Evolutionary conservation across 176 grass and related monocot species (phyloP), one percentile per base, ranked within the genome.

Genomic region (Cenchrus americanus): DNA sequence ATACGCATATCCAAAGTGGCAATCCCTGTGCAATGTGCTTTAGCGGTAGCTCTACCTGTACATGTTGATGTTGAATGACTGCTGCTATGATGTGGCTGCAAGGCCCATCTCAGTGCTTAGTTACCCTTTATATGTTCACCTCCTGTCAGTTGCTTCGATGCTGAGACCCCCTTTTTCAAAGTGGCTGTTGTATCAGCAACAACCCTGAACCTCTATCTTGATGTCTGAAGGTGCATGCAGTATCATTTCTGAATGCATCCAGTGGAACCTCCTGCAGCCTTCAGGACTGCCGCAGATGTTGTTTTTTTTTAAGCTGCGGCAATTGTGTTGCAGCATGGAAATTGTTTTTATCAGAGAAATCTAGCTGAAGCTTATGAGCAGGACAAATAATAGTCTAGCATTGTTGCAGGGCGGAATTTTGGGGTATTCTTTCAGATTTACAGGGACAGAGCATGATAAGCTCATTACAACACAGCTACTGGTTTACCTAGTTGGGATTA

Each of bases 71-170:
- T 61, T 71, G 80, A 69, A 75, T 82, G 40, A 85, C 72, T 78
- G 24, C 72, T 78, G 24, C 32, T 26, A 81, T 75, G 84, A 79
- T 90, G 75, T 66, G 79, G 84, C 84, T 87, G 84, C 84, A 87
- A 90, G 89, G 84, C 80, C 83, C 80, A 80, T 90, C 84, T 83
- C 75, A 75, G 52, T 87, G 51, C 52, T 87, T 74, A 86, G 68
- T 76, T 84, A 55, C 78, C 62, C 18, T 48, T 8, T 65, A 78
- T 77, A 32, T 71, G n/a, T 80, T 46, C 46, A 73, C 26, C 49
- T 37, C 54, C 42, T 73, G 40, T 49, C 40, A 26, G 68, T 59
- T 37, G 34, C 30, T 14, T 52, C 67, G 44, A 49, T 58, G 60
- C 69, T 69, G n/a, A 68, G 74, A 84, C 55, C 52, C 32, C 10